phyloP scores from a whole-genome alignment of 306 rosid species.

The Cercis canadensis region DNA sequence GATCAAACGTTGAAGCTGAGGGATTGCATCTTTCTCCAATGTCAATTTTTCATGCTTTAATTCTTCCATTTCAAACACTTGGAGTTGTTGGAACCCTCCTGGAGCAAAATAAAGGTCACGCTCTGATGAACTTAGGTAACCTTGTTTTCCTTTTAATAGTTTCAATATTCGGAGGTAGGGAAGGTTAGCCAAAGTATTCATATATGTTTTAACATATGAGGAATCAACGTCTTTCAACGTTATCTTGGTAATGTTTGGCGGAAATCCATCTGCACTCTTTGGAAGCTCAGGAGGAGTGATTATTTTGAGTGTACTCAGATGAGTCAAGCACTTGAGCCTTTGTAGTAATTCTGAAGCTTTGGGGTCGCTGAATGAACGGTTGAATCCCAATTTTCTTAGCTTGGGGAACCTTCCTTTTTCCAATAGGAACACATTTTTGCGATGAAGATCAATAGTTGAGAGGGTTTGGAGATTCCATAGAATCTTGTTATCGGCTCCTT shows the following conservation, averaged over 20 bases:
- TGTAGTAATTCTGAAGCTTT: background rate
- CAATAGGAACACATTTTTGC: too few relatives aligned
- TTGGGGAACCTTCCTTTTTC: background rate
- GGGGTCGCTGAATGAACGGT: too few relatives aligned
- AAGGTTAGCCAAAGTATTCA: background rate
- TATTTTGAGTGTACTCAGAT: background rate
- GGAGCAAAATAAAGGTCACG: too few relatives aligned
- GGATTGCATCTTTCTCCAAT: background rate
- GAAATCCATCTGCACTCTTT: background rate
- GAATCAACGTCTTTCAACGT: background rate
- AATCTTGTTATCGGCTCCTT: background rate
- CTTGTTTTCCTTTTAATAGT: too few relatives aligned
- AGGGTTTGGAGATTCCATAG: background rate
- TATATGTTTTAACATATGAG: accelerated
- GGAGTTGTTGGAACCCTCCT: too few relatives aligned
- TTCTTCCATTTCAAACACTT: too few relatives aligned
- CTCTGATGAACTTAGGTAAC: too few relatives aligned
- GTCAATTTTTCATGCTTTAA: background rate
- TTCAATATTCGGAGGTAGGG: background rate
- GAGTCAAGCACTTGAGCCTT: background rate
- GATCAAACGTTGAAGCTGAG: background rate
- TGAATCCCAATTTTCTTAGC: background rate
- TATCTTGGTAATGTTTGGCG: background rate
- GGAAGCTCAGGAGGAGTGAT: background rate
- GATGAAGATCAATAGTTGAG: background rate